These are phyloP conservation scores for Amaranthus palmeri DNA, from an alignment of 148 eudicot species.

Conservation along the genomic window DNA sequence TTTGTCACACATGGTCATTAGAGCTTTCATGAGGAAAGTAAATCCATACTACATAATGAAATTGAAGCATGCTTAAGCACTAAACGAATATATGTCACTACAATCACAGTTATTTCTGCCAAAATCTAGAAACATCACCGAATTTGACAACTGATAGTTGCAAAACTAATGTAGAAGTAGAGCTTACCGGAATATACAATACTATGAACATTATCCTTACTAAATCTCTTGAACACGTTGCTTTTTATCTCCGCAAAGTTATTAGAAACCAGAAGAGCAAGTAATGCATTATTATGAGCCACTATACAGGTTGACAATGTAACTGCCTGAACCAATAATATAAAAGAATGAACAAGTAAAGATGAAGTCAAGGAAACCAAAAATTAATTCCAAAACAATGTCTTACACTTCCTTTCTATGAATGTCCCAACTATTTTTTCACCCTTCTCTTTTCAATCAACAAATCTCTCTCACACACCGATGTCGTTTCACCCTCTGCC, in stretches of 20 bases:
- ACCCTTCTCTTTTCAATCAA: too few relatives aligned
- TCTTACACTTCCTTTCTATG: too few relatives aligned
- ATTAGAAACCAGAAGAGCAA: slow-evolving; percentile 89
- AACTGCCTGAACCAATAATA: slow-evolving; percentile 92
- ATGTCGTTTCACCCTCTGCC: too few relatives aligned
- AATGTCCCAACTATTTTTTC: too few relatives aligned
- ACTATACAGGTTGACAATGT: slow-evolving; percentile 97
- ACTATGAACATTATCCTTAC: slow-evolving; percentile 88
- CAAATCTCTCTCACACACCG: too few relatives aligned
- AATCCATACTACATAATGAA: not conserved
- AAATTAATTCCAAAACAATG: not conserved
- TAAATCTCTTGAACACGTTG: slow-evolving; percentile 92
- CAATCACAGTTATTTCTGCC: not conserved
- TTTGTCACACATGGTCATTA: not conserved
- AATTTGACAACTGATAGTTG: not conserved
- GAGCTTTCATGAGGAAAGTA: not conserved
- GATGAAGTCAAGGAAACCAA: slow-evolving; percentile 58
- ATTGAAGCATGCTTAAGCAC: not conserved
- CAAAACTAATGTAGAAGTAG: slow-evolving; percentile 10
- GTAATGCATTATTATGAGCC: slow-evolving; percentile 90
- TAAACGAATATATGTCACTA: not conserved
- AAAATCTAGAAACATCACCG: not conserved
- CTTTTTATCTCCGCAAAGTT: slow-evolving; percentile 96
- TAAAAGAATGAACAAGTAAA: slow-evolving; percentile 85
- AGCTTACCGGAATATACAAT: slow-evolving; percentile 79